A percentile compares a stretch with the other conserved stretches of the same genome.
Evolutionary conservation across 2,329 filamentous ascomycete genomes (phyloP).

Genomic region (Sporothrix phasma): DNA sequence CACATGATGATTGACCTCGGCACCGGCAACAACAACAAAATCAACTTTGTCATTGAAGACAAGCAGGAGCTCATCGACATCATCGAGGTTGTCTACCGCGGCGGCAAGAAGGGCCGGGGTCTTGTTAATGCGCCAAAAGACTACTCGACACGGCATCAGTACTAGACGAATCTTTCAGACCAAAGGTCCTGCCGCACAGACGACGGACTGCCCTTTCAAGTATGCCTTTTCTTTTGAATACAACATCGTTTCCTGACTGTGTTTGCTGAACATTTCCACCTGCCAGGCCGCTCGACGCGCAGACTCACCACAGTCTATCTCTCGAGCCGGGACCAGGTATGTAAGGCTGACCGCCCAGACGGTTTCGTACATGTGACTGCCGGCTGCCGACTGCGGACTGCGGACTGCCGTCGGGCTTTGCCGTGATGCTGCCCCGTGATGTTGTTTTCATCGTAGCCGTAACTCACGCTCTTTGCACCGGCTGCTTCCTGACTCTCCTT

Average conservation of each 20-base stretch:
- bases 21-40: slow-evolving; percentile 85
- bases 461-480: no score
- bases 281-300: not conserved
- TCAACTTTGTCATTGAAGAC: slow-evolving; percentile 55
- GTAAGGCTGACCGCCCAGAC: not conserved
- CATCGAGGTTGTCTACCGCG: slow-evolving; percentile 92
- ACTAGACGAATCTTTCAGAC: no score
- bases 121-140: slow-evolving; percentile 93
- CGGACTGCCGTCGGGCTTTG: no score
- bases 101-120: slow-evolving; percentile 97
- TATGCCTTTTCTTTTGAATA: not conserved
- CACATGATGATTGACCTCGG: slow-evolving; percentile 98
- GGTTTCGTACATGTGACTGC: not conserved
- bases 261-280: not conserved
- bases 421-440: not conserved
- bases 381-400: no score
- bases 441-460: no score
- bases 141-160: slow-evolving; percentile 57
- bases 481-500: not conserved
- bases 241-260: not conserved
- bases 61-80: slow-evolving; percentile 99
- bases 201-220: not conserved
- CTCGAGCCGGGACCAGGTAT: not conserved
- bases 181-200: no score
- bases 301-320: not conserved